Base-by-base conservation (phyloP, 2,329 filamentous ascomycete species). In the Phialemoniopsis sp. region DNA sequence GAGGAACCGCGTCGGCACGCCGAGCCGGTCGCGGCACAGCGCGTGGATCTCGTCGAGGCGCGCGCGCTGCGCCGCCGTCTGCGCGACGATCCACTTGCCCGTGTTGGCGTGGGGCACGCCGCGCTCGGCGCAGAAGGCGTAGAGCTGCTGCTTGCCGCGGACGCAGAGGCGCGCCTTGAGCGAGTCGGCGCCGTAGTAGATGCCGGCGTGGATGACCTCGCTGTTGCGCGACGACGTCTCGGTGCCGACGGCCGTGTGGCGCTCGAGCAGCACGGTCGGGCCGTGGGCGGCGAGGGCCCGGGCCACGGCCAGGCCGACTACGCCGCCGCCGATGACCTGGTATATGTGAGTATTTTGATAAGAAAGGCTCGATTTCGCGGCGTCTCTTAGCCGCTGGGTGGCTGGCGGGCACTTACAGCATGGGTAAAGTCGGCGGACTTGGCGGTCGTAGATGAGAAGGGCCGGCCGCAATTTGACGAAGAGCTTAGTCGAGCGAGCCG, bases 81-180 rank as follows among this genome's bases (percentile, higher is more conserved):
- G 93, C 1, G 91, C 91, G 2, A 97, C 87, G 53, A 97, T 86
- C 90, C 91, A 96, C 68, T 96, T 97, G 43, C 89, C 89, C 17
- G 81, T 86, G 57, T 84, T 84, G 39, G 73, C 73, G 63, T 93
- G 77, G 0, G 80, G 79, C 37, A 98, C 85, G 41, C 63, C 62
- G 52, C 87, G 69, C 41, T 66, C 66, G 5, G 67, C 63, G 67
- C 91, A 96, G 32, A 95, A 78, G 4, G 70, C 73, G 64, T 98
- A 98, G 43, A 97, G 70, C 58, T 89, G 70, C 26, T 82, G 58
- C 50, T 83, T 83, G 43, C 93, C 93, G 26, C 71, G 68, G 47
- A 96, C 72, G 65, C 93, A 98, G 12, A 98, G 78, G 13, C 67
- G 66, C 2, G 90, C 89, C 66, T 98, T 98, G 38, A 96, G 78